Base-by-base conservation (phyloP, 768 basidiomycete genomes). In the Hemileccinum impolitum region DNA sequence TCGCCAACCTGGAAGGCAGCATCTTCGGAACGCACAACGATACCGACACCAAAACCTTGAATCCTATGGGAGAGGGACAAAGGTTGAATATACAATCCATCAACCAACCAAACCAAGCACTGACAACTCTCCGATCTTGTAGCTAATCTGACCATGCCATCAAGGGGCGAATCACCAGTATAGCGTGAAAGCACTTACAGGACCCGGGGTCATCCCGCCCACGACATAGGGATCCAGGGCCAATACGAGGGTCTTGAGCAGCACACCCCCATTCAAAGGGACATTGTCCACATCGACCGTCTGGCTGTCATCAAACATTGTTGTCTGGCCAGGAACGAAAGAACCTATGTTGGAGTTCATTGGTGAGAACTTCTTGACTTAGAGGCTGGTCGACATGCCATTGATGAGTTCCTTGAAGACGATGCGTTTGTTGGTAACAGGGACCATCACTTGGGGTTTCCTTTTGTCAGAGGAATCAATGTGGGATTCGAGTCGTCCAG, bases 281-380 rank as follows among this genome's bases (percentile, higher is more conserved):
- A 71, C 72, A 25, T 57, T 72, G 15, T 79, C 76, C 17, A 74
- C 55, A 53, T 83, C 81, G 55, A 84, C 81, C 1, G 66, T 73
- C 47, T 72, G 58, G 0, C 65, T 72, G 4, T 49, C 63, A 47
- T 81, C 78, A 50, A 77, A 72, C 0, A 73, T 56, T 3, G 72
- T 72, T 6, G 76, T 77, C 54, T 75, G 68, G 15, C 76, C 76
- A 0, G 71, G 65, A 58, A 64, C 21, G 12, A 35, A 43, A 31
- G 28, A 1, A 8, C 28, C 48, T 30, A 15, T n/a, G 34, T 25
- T 18, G 32, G 13, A 14, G 47, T 15, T 26, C 8, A 15, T 41
- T 13, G 41, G 41, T 6, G 39, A 8, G 18, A 17, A 46, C 30
- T 15, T 17, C 19, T 21, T 3, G 12, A 13, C 34, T 7, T 31